Evolutionary conservation across 106 monocot genomes (phyloP).

Genomic region (Phalaenopsis equestris): DNA sequence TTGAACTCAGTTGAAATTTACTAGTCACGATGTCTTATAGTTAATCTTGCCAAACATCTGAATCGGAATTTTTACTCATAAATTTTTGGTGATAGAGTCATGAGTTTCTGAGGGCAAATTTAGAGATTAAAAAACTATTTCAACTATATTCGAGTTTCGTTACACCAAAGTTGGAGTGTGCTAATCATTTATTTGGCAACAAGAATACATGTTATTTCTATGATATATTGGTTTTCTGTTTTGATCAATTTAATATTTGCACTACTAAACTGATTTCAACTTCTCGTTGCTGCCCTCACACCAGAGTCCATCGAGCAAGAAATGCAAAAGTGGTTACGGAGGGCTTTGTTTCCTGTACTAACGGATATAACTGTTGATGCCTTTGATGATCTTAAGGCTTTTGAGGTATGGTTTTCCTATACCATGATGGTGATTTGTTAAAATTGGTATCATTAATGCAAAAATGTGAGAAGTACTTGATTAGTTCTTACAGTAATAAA

Average conservation of each 20-base stretch:
- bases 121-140: not conserved
- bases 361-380: constrained; percentile 51
- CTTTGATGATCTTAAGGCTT: constrained; percentile 39
- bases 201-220: not conserved
- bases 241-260: too few species aligned
- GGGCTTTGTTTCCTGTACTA: constrained; percentile 47
- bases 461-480: not conserved
- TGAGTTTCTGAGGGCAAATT: not conserved
- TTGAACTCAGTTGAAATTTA: too few species aligned
- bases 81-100: not conserved
- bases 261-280: constrained; percentile 4
- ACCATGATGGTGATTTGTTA: not conserved
- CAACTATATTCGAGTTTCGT: not conserved
- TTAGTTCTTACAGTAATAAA: not conserved
- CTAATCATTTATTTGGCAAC: not conserved
- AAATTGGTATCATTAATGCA: not conserved
- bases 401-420: constrained; percentile 43
- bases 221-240: not conserved
- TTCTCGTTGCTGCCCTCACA: not conserved
- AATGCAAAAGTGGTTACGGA: constrained; percentile 51
- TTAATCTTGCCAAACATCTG: too few species aligned
- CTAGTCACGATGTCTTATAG: too few species aligned
- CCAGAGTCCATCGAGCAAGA: constrained; percentile 56
- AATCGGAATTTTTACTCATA: too few species aligned
- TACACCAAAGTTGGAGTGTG: not conserved